Percentiles rank a stretch among this genome's conserved stretches.
Evolutionary conservation across 768 basidiomycete genomes (phyloP).

Genomic region (Heimioporus sp.): DNA sequence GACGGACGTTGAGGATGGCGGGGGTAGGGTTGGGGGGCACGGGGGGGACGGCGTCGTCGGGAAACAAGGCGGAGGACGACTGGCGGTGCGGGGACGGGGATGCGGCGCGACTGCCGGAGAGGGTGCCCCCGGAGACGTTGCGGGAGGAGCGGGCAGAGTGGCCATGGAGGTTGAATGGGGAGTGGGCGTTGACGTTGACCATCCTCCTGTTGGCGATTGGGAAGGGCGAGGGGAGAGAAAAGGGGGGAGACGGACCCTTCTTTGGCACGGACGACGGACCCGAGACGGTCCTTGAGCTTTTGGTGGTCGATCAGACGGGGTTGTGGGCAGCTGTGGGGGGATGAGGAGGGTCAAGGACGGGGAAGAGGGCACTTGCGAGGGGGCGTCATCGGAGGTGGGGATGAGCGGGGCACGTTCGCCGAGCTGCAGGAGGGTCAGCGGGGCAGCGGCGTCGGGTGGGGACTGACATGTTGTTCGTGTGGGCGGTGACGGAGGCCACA

Average conservation of each 20-base stretch:
- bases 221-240: neutral
- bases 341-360: neutral
- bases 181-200: conserved; percentile 62
- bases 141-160: conserved; percentile 30
- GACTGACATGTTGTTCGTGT: conserved; percentile 18
- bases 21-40: neutral
- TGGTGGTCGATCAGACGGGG: conserved; percentile 45
- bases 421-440: conserved; percentile 9
- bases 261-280: conserved; percentile 56
- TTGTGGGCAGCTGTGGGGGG: conserved; percentile 16
- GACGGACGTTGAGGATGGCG: conserved; percentile 24
- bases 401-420: conserved; percentile 29
- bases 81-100: conserved; percentile 22
- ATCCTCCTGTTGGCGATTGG: conserved; percentile 48
- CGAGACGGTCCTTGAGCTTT: conserved; percentile 48
- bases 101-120: conserved; percentile 13
- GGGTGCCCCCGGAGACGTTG: conserved; percentile 34
- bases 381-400: conserved; percentile 24
- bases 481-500: conserved; percentile 24
- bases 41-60: neutral
- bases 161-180: conserved; percentile 58
- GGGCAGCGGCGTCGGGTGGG: neutral
- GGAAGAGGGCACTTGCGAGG: conserved; percentile 16
- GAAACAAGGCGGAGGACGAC: conserved; percentile 23
- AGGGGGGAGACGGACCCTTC: conserved; percentile 46